phyloP scores from a whole-genome alignment of 257 asterid genomes.

The Linaria vulgaris region DNA sequence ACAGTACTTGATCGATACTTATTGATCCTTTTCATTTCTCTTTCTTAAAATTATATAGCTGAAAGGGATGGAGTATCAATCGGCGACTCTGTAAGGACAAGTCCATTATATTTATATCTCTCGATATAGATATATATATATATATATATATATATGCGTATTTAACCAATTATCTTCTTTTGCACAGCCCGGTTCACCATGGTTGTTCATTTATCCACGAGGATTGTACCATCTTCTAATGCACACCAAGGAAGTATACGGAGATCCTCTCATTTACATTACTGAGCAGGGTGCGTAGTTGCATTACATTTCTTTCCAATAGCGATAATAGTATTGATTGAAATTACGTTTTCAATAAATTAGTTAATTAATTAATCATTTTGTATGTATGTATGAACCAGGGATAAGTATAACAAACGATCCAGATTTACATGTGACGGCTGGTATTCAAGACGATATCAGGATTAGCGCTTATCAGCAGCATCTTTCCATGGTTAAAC shows the following conservation, averaged over 20 bases:
- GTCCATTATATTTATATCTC: background rate
- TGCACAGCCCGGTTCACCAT: constrained; percentile 19
- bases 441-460: background rate
- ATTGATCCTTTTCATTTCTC: background rate
- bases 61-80: background rate
- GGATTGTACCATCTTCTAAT: constrained; percentile 31
- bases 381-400: too few species aligned
- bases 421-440: background rate
- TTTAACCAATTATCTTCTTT: background rate
- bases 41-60: background rate
- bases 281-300: constrained; percentile 39
- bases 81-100: constrained; percentile 16
- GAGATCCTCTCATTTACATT: constrained; percentile 33
- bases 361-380: too few species aligned
- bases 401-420: background rate
- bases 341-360: too few species aligned
- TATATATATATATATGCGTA: too few species aligned
- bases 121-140: too few species aligned
- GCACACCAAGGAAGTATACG: constrained; percentile 28
- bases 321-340: too few species aligned
- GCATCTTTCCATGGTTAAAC: constrained; percentile 7
- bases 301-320: background rate
- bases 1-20: too few species aligned
- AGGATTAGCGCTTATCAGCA: constrained; percentile 12
- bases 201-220: constrained; percentile 30